A percentile compares a stretch with the other conserved stretches of the same genome.
Conservation (phyloP, 2,329 filamentous ascomycete species). For the Colletotrichum sublineola region DNA sequence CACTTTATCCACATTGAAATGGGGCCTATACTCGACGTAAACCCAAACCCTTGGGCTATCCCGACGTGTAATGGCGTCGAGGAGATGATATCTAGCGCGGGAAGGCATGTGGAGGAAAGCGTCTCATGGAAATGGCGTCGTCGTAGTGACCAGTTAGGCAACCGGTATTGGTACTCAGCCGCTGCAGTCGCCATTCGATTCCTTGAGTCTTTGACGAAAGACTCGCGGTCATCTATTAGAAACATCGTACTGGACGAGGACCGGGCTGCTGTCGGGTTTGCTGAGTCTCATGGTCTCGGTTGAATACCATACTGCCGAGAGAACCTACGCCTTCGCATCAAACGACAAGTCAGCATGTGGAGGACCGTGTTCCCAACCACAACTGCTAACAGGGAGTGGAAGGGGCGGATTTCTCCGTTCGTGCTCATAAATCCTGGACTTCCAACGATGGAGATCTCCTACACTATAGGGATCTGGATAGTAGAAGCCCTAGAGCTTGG, state of each 20-base stretch:
- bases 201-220: not conserved
- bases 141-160: too few species aligned
- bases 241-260: constrained; percentile 12
- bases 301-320: constrained; percentile 24
- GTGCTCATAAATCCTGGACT: not conserved
- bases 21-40: too few species aligned
- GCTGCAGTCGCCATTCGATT: not conserved
- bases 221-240: not conserved
- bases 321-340: constrained; percentile 18
- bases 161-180: not conserved
- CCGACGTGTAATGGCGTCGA: too few species aligned
- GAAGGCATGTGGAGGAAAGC: not conserved
- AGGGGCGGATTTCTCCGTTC: too few species aligned
- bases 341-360: constrained; percentile 16
- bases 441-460: not conserved
- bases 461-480: not conserved
- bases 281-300: constrained; percentile 1
- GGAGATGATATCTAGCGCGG: too few species aligned
- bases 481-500: constrained; percentile 7
- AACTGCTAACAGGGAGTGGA: not conserved
- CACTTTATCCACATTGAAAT: too few species aligned
- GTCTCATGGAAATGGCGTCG: too few species aligned
- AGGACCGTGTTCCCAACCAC: not conserved
- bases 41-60: not conserved
- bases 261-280: not conserved